Percentiles rank a stretch among this genome's conserved stretches.
These are phyloP conservation scores for Domatiomyces catenatus DNA, from an alignment of 2,329 filamentous ascomycete genomes.

Conservation along the genomic window DNA sequence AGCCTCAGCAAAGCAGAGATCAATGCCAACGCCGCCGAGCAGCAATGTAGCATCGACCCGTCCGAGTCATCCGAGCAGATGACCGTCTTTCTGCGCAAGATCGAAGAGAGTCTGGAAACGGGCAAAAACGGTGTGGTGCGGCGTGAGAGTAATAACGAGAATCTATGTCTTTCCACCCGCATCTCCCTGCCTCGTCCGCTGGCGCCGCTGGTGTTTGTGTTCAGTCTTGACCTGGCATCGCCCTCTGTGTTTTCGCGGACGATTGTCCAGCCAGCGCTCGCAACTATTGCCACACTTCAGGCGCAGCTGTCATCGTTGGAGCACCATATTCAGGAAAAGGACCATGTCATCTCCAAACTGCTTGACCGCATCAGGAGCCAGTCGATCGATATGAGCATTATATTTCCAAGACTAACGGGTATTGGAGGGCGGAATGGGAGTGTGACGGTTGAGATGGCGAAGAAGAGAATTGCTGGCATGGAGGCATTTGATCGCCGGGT, in stretches of 20 bases:
- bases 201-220: slow-evolving; percentile 37
- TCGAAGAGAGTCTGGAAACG: slow-evolving; percentile 33
- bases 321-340: slow-evolving; percentile 39
- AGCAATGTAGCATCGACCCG: slow-evolving; percentile 44
- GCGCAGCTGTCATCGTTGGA: slow-evolving; percentile 35
- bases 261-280: slow-evolving; percentile 39
- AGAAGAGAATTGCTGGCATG: slow-evolving; percentile 39
- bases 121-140: slow-evolving; percentile 14
- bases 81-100: slow-evolving; percentile 39
- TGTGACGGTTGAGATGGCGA: slow-evolving; percentile 34
- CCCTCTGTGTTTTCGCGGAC: slow-evolving; percentile 31
- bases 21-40: slow-evolving; percentile 31
- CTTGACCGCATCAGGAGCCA: slow-evolving; percentile 43
- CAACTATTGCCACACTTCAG: slow-evolving; percentile 32
- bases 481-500: slow-evolving; percentile 35
- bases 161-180: slow-evolving; percentile 33
- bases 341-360: slow-evolving; percentile 42
- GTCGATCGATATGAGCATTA: slow-evolving; percentile 38
- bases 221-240: slow-evolving; percentile 30
- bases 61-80: slow-evolving; percentile 42
- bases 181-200: slow-evolving; percentile 40
- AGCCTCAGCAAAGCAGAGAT: slow-evolving; percentile 32
- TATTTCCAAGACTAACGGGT: slow-evolving; percentile 41
- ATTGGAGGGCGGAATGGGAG: slow-evolving; percentile 29
- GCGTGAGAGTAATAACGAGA: slow-evolving; percentile 10